A percentile compares a stretch with the other conserved stretches of the same genome.
Evolutionary conservation across 208 protist genomes (phyloP).

Genomic region (Crithidia expoeki): DNA sequence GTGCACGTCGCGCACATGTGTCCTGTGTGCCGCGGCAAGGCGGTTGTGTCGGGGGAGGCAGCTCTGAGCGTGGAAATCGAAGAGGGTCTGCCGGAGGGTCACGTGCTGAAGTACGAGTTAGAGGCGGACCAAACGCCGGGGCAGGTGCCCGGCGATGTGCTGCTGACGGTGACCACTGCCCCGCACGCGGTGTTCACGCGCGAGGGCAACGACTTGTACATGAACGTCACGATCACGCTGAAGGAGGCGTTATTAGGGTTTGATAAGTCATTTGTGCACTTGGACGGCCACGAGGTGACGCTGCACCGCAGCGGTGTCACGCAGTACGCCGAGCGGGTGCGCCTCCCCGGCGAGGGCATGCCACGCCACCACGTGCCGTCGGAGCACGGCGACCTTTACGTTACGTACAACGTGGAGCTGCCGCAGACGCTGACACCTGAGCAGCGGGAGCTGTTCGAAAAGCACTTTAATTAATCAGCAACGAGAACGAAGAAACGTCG

Average conservation of each 20-base stretch:
- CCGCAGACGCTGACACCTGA: conserved; percentile 57
- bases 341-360: conserved; percentile 90
- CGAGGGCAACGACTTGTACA: conserved; percentile 77
- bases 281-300: conserved; percentile 79
- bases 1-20: conserved; percentile 80
- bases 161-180: conserved; percentile 56
- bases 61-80: conserved; percentile 77
- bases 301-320: conserved; percentile 49
- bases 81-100: conserved; percentile 74
- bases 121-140: conserved; percentile 87
- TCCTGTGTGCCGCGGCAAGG: conserved; percentile 69
- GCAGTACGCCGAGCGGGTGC: conserved; percentile 64
- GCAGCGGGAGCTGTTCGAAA: conserved; percentile 41
- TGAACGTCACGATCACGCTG: conserved; percentile 78
- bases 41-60: conserved; percentile 49
- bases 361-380: conserved; percentile 86
- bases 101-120: conserved; percentile 81
- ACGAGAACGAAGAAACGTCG: background rate
- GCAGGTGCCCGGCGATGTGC: conserved; percentile 80
- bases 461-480: conserved; percentile 16
- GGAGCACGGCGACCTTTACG: conserved; percentile 89
- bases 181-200: conserved; percentile 81
- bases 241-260: conserved; percentile 93
- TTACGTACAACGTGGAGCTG: conserved; percentile 82
- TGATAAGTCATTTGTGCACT: conserved; percentile 71